Evolutionary conservation across 148 eudicot genomes (phyloP).

Genomic region (Pharnaceum exiguum): DNA sequence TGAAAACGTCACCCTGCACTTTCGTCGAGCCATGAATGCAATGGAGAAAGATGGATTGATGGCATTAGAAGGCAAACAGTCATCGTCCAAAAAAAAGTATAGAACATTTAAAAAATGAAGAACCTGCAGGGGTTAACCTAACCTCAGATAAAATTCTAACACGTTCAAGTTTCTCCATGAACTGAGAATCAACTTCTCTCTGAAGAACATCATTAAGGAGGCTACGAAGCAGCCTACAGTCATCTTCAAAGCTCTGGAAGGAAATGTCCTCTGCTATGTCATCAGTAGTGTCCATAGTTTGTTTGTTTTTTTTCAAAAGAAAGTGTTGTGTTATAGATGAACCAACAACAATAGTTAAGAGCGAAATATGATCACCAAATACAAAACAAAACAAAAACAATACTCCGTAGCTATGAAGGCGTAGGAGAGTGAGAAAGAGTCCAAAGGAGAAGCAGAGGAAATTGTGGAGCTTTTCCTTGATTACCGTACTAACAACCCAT

Average conservation of each 20-base stretch:
- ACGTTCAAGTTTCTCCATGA: slow-evolving; percentile 58
- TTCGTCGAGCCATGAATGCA: no score
- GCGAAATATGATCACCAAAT: background rate
- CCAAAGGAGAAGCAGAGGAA: background rate
- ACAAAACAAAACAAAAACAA: background rate
- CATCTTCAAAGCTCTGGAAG: slow-evolving; percentile 82
- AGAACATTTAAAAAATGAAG: no score
- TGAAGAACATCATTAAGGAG: slow-evolving; percentile 76
- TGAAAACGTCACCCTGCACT: no score
- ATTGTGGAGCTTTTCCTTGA: background rate
- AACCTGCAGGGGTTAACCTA: background rate
- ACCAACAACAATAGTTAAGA: no score
- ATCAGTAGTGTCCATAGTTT: slow-evolving; percentile 73
- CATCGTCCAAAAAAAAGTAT: background rate
- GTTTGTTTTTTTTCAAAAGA: no score
- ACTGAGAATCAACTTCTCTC: slow-evolving; percentile 49
- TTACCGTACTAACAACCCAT: background rate
- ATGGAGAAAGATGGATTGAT: no score
- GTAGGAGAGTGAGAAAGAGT: background rate
- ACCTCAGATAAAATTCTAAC: slow-evolving; percentile 67
- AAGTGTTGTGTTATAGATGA: no score
- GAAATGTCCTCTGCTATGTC: slow-evolving; percentile 91
- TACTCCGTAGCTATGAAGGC: background rate
- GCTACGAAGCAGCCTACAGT: slow-evolving; percentile 62
- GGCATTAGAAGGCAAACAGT: background rate